Conservation (phyloP, 176 grass and related monocot species). For the Luzula sylvatica region DNA sequence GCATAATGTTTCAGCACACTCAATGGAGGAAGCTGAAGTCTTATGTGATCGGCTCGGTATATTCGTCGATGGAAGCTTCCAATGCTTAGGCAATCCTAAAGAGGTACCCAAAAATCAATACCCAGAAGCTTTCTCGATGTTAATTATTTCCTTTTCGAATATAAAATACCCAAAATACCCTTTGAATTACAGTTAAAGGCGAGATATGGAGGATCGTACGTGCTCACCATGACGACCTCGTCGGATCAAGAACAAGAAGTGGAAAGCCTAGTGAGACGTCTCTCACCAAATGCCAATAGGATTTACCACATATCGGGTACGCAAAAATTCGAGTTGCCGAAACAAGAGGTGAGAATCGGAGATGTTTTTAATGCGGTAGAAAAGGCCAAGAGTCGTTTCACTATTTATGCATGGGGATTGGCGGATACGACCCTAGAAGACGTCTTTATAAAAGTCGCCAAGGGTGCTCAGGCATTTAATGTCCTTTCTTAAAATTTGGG, state of each 20-base stretch:
- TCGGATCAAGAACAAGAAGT: slow-evolving; percentile 40
- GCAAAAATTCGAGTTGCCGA: slow-evolving; percentile 66
- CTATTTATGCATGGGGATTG: slow-evolving; percentile 69
- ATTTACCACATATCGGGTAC: slow-evolving; percentile 66
- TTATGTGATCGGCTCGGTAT: slow-evolving; percentile 73
- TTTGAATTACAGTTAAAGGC: slow-evolving; percentile 40
- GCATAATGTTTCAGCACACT: slow-evolving; percentile 57
- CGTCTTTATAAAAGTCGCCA: slow-evolving; percentile 81
- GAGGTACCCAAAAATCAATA: slow-evolving; percentile 38
- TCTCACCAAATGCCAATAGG: slow-evolving; percentile 36
- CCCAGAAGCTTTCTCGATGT: too few species aligned
- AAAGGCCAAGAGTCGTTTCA: slow-evolving; percentile 33
- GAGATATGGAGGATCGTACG: slow-evolving; percentile 46
- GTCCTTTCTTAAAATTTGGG: slow-evolving; percentile 45
- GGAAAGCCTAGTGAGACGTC: slow-evolving; percentile 22
- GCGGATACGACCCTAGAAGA: slow-evolving; percentile 74
- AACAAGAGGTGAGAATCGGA: slow-evolving; percentile 31
- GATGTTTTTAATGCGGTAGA: slow-evolving; percentile 50
- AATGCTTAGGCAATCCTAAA: slow-evolving; percentile 69
- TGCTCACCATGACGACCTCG: slow-evolving; percentile 59
- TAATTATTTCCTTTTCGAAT: background rate
- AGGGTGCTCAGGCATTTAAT: slow-evolving; percentile 43
- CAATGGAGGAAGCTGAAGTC: slow-evolving; percentile 87
- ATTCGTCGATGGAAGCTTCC: slow-evolving; percentile 64
- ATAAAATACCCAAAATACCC: background rate